phyloP scores from a whole-genome alignment of 2,329 filamentous ascomycete genomes.

The Fusarium sp. region DNA sequence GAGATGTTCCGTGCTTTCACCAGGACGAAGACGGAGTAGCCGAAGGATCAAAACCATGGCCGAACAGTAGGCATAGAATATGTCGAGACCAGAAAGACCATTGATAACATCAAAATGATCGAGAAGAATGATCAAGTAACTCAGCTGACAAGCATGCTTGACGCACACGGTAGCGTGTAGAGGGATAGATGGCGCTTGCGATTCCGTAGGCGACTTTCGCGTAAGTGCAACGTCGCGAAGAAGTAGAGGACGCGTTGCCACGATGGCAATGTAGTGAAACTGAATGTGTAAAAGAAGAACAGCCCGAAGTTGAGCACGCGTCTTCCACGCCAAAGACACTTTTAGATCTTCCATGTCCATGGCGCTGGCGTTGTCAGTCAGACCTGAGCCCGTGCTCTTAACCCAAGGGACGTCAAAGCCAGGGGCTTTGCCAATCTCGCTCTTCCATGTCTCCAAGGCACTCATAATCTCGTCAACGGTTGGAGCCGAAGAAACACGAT shows the following conservation, averaged over 20 bases:
- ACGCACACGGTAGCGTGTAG: conserved; percentile 29
- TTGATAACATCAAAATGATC: conserved; percentile 50
- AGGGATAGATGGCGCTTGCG: background rate
- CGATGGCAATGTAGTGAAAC: conserved; percentile 49
- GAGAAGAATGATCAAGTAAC: conserved; percentile 48
- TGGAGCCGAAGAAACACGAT: conserved; percentile 6
- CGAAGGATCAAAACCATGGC: conserved; percentile 45
- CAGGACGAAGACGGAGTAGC: conserved; percentile 18
- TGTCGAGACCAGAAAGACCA: conserved; percentile 50
- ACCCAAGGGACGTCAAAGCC: conserved; percentile 31
- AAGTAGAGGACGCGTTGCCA: conserved; percentile 48
- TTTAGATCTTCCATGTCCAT: conserved; percentile 47
- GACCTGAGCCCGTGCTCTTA: background rate
- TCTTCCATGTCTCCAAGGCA: conserved; percentile 24
- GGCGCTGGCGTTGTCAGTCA: conserved; percentile 10
- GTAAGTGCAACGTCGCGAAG: conserved; percentile 38
- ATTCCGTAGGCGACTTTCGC: conserved; percentile 4
- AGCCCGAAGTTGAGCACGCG: conserved; percentile 44
- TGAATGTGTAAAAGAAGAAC: conserved; percentile 49
- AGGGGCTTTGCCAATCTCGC: conserved; percentile 23
- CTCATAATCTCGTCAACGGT: conserved; percentile 30
- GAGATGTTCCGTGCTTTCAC: background rate
- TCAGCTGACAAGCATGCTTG: conserved; percentile 49
- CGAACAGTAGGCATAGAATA: conserved; percentile 52
- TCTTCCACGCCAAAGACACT: conserved; percentile 44